A percentile compares a stretch with the other conserved stretches of the same genome.
Evolutionary conservation across 331 rosid genomes (phyloP).

Genomic region (Erythrophleum ivorense): DNA sequence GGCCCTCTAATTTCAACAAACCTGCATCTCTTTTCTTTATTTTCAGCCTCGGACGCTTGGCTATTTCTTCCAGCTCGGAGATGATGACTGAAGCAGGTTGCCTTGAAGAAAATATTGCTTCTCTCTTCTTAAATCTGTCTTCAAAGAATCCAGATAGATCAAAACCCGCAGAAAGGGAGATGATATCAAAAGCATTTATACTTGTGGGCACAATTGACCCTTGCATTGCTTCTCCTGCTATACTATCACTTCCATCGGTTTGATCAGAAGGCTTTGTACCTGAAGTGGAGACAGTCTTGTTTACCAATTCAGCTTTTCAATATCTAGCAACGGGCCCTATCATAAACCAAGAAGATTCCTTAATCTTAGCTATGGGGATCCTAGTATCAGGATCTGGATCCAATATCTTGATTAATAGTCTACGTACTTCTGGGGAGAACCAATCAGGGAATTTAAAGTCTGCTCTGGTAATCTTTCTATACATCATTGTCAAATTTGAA

Average conservation of each 20-base stretch:
- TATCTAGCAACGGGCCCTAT: constrained; percentile 52
- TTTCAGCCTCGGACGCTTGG: constrained; percentile 59
- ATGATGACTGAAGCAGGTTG: constrained; percentile 63
- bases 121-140: constrained; percentile 53
- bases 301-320: constrained; percentile 36
- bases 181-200: constrained; percentile 82
- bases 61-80: constrained; percentile 70
- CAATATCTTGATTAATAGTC: constrained; percentile 63
- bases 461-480: constrained; percentile 72
- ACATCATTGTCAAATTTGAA: constrained; percentile 80
- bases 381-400: constrained; percentile 78
- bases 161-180: constrained; percentile 67
- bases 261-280: constrained; percentile 45
- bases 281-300: constrained; percentile 34
- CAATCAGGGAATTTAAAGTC: constrained; percentile 73
- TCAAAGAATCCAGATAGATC: constrained; percentile 75
- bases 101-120: constrained; percentile 71
- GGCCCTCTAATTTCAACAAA: constrained; percentile 61
- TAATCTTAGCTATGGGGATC: constrained; percentile 61
- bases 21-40: constrained; percentile 75
- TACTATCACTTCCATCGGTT: constrained; percentile 35
- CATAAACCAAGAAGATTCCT: constrained; percentile 70
- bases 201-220: constrained; percentile 51
- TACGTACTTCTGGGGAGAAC: constrained; percentile 64
- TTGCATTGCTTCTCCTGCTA: constrained; percentile 44